Conservation (phyloP, 2,329 filamentous ascomycete genomes). For the Sclerotiophoma versabilis region DNA sequence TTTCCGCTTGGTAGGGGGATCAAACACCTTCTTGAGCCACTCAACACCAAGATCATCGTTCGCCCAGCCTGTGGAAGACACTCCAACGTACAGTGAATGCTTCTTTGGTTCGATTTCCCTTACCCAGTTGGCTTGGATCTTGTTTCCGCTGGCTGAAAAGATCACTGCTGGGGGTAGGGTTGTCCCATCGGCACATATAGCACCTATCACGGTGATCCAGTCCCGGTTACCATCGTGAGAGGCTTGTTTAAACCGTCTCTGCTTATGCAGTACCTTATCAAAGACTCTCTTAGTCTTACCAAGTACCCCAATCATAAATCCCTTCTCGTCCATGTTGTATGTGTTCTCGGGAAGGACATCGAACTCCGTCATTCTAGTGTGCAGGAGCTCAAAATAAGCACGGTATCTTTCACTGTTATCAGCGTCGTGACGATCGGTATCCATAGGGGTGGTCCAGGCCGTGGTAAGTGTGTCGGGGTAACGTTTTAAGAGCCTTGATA, state of each 20-base stretch:
- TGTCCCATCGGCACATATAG: constrained; percentile 17
- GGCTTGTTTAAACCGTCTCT: not conserved
- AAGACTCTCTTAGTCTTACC: not conserved
- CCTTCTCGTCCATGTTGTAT: too few species aligned
- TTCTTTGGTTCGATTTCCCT: constrained; percentile 1
- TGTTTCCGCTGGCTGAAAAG: constrained; percentile 8
- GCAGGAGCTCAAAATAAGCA: not conserved
- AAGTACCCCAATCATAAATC: constrained; percentile 1
- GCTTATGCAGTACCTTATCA: not conserved
- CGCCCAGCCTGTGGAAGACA: constrained; percentile 1
- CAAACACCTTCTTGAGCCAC: constrained; percentile 6
- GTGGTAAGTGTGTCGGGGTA: too few species aligned
- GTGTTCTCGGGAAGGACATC: not conserved
- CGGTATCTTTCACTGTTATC: not conserved
- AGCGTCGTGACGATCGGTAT: too few species aligned
- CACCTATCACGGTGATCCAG: constrained; percentile 17
- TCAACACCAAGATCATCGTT: not conserved
- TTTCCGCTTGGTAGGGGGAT: constrained; percentile 21
- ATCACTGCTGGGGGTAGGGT: constrained; percentile 14
- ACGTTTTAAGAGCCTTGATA: too few species aligned
- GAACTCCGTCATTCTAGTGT: not conserved
- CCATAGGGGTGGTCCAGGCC: too few species aligned
- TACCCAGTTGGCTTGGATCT: constrained; percentile 15
- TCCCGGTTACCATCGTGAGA: constrained; percentile 13
- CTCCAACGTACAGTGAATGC: not conserved